These are phyloP conservation scores for Kregervanrija pseudodelftensis DNA, from an alignment of 805 yeast genomes.

Conservation along the genomic window DNA sequence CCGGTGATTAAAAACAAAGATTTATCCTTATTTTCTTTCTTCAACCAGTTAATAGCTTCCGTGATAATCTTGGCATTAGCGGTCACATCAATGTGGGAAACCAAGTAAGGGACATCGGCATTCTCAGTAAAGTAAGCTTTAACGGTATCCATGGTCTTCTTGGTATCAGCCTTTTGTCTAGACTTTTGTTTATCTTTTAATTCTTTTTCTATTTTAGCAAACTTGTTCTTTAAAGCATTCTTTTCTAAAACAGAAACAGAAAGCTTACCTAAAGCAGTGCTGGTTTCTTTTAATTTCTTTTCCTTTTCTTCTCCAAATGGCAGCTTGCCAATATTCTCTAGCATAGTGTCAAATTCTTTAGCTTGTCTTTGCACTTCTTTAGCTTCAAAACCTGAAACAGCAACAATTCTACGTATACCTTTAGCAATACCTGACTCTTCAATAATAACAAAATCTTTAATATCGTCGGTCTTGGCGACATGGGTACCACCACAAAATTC, in stretches of 20 bases:
- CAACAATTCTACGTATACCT: slow-evolving; percentile 97
- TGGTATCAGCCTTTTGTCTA: slow-evolving; percentile 81
- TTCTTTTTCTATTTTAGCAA: slow-evolving; percentile 72
- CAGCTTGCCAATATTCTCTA: slow-evolving; percentile 53
- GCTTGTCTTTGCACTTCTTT: slow-evolving; percentile 85
- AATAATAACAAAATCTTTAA: slow-evolving; percentile 78
- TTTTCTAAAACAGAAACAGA: slow-evolving; percentile 78
- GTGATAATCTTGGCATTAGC: slow-evolving; percentile 91
- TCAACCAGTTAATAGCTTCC: slow-evolving; percentile 81
- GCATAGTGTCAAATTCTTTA: slow-evolving; percentile 52
- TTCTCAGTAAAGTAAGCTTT: slow-evolving; percentile 58
- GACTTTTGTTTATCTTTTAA: slow-evolving; percentile 84
- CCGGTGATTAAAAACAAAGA: slow-evolving; percentile 79
- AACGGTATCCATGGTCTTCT: slow-evolving; percentile 73
- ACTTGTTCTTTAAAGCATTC: slow-evolving; percentile 65
- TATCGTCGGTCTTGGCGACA: slow-evolving; percentile 85
- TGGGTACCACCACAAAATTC: slow-evolving; percentile 99
- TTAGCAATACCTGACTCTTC: slow-evolving; percentile 98
- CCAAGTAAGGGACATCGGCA: slow-evolving; percentile 50
- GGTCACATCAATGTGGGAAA: slow-evolving; percentile 59
- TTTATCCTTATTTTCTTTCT: slow-evolving; percentile 66
- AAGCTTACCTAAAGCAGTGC: slow-evolving; percentile 77
- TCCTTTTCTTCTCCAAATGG: slow-evolving; percentile 76
- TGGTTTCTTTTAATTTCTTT: slow-evolving; percentile 70
- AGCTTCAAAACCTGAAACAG: slow-evolving; percentile 90